These are phyloP conservation scores for Aspergillus latus DNA, from an alignment of 2,329 filamentous ascomycete genomes.

Conservation along the genomic window DNA sequence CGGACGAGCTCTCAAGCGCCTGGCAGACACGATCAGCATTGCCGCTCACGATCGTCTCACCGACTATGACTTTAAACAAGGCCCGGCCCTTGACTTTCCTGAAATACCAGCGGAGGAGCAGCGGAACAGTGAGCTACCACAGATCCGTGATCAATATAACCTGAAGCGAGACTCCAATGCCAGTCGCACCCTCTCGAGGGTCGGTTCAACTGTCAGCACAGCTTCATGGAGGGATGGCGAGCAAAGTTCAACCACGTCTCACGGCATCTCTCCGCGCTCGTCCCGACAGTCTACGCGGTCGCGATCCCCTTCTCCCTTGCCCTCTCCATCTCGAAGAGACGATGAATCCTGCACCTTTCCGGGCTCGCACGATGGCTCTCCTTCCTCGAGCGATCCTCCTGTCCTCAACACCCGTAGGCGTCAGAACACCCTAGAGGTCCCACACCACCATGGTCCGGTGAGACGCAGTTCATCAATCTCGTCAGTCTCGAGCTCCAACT, in stretches of 20 bases:
- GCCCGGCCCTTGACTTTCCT: background rate
- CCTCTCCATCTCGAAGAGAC: background rate
- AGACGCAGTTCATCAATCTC: background rate
- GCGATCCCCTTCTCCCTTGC: background rate
- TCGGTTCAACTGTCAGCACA: background rate
- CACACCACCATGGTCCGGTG: background rate
- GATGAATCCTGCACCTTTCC: background rate
- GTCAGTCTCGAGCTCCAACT: background rate
- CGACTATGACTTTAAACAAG: background rate
- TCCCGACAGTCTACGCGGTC: background rate
- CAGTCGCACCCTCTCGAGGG: background rate
- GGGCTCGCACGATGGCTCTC: too few relatives aligned
- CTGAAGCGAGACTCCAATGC: background rate
- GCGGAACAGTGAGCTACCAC: background rate
- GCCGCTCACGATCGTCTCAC: constrained; percentile 1
- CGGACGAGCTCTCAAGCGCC: background rate
- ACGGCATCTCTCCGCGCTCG: background rate
- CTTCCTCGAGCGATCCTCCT: background rate
- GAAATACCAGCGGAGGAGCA: constrained; percentile 1
- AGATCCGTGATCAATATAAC: constrained; percentile 2
- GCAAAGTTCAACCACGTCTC: background rate
- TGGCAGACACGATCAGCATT: background rate
- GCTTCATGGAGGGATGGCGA: background rate
- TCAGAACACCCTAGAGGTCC: constrained; percentile 3
- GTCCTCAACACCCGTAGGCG: background rate